Base-by-base conservation (phyloP, 768 basidiomycete genomes). In the Exidia glandulosa region DNA sequence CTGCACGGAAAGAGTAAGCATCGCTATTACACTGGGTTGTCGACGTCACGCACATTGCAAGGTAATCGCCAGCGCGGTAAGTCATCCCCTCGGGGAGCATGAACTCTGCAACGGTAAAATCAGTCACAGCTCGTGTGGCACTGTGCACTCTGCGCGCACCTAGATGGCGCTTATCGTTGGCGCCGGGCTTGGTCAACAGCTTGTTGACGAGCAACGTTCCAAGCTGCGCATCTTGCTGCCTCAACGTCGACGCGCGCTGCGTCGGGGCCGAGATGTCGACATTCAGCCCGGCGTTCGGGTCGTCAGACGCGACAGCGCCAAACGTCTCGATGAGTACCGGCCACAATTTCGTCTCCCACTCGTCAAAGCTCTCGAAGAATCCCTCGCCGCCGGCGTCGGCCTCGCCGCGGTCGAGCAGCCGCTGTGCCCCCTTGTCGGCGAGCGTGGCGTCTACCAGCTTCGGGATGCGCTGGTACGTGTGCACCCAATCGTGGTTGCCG, bases 61-160 rank as follows among this genome's bases (percentile, higher is more conserved):
- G 68, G 65, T 81, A 81, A 62, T 81, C 79, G 10, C 79, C 79
- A 10, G 77, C 70, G 27, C 71, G 70, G 41, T 75, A 77, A 0
- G 70, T 71, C 57, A 68, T 66, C 2, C 70, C 71, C 32, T 72
- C 71, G 0, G 77, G 77, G 7, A 79, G 68, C 57, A 71, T 68
- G 52, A 79, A 72, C 52, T 76, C 76, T 76, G 55, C 13, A 33
- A 29, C 16, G 3, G 12, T 33, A 19, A 57, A 14, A 57, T 29
- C 59, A 13, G 6, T 19, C 23, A 27, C 13, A 23, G 23, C 4
- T 33, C 3, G 7, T 19, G 6, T 7, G 23, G 29, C 14, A 55
- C 14, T 2, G 9, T 19, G 36, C 36, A 12, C 36, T 37, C 10
- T 37, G 36, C 9, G 19, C 50, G 2, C 47, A 76, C 76, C 76